Conservation (phyloP, 2,329 filamentous ascomycete genomes). For the Colletotrichum echinochloae region DNA sequence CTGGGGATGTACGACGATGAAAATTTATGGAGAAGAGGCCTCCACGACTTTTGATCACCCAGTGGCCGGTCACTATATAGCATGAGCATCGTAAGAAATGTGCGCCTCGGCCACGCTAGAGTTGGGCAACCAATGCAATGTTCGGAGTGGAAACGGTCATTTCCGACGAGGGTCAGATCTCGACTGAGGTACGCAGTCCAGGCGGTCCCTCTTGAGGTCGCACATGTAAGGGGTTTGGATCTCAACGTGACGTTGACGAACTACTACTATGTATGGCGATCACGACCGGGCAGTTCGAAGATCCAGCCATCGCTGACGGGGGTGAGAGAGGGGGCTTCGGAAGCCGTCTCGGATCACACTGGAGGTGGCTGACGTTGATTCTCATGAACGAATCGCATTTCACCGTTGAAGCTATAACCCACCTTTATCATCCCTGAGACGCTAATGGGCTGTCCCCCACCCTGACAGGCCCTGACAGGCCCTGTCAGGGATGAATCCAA, state of each 20-base stretch:
- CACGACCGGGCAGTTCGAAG: conserved; percentile 4
- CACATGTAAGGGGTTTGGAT: no score
- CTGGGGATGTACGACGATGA: not conserved
- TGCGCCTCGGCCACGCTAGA: conserved; percentile 1
- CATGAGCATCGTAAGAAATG: not conserved
- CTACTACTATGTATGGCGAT: no score
- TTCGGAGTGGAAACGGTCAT: not conserved
- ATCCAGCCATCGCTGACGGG: conserved; percentile 5
- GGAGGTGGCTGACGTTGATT: conserved; percentile 28
- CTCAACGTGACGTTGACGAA: conserved; percentile 12
- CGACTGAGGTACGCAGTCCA: no score
- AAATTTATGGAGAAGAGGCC: conserved; percentile 15
- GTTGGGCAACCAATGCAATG: conserved; percentile 11
- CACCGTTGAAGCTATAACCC: not conserved
- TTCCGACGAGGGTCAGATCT: conserved; percentile 18
- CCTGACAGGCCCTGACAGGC: not conserved
- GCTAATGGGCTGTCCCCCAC: conserved; percentile 22
- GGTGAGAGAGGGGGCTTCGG: not conserved
- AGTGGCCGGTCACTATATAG: not conserved
- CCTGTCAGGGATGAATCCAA: conserved; percentile 2
- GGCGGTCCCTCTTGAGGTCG: no score
- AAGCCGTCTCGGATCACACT: conserved; percentile 25
- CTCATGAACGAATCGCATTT: conserved; percentile 36
- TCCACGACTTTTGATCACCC: conserved; percentile 13
- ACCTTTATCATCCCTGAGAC: conserved; percentile 19